These are phyloP conservation scores for Sclerotinia trifoliorum DNA, from an alignment of 2,329 filamentous ascomycete species.

Conservation along the genomic window DNA sequence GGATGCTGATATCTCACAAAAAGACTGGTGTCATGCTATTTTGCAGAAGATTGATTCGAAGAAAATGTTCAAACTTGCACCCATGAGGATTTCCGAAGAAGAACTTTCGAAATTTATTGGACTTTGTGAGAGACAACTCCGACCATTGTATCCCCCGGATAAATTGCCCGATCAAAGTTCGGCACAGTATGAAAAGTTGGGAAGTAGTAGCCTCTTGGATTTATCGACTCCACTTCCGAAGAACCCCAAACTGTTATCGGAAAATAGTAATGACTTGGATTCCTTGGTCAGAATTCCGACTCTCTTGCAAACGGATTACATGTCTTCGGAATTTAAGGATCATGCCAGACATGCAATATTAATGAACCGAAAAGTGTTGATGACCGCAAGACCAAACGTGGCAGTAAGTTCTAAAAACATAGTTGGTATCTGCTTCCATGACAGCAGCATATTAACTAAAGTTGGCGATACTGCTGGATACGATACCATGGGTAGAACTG, in stretches of 20 bases:
- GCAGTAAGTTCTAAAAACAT: neutral
- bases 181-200: neutral
- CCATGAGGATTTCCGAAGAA: neutral
- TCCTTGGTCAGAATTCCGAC: too few species aligned
- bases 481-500: neutral
- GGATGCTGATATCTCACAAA: neutral
- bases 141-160: neutral
- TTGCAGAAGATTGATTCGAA: neutral
- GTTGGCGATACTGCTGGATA: neutral
- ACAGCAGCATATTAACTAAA: neutral
- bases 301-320: neutral
- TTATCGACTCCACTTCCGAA: neutral
- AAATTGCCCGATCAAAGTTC: neutral
- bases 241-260: too few species aligned
- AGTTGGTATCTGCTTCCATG: neutral
- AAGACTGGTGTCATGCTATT: neutral
- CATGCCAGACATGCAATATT: neutral
- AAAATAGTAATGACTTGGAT: neutral
- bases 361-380: neutral
- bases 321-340: neutral
- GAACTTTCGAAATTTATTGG: neutral
- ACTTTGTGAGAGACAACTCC: neutral
- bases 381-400: neutral
- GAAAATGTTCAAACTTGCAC: neutral
- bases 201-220: neutral